Evolutionary conservation across 2,329 filamentous ascomycete species (phyloP).

Genomic region (Xylaria sp.): DNA sequence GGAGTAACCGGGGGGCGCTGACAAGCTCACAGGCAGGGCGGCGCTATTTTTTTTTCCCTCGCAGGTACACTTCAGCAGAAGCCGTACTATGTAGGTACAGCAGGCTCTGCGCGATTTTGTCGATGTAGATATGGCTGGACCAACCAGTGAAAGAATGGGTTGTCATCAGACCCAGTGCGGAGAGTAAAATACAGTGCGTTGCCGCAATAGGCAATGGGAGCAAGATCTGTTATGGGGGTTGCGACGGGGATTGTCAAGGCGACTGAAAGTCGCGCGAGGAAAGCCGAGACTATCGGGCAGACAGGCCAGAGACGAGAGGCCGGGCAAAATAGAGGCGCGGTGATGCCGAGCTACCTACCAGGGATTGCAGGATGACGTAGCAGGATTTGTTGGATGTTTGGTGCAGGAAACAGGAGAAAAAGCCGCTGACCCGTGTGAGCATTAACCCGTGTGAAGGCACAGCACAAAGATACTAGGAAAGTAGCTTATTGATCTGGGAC

Average conservation of each 20-base stretch:
- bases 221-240: conserved; percentile 40
- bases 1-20: conserved; percentile 43
- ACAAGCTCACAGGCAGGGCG: conserved; percentile 37
- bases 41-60: conserved; percentile 33
- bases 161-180: conserved; percentile 45
- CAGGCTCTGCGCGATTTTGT: conserved; percentile 49
- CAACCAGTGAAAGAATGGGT: conserved; percentile 32
- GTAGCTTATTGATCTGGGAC: conserved; percentile 1
- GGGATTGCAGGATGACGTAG: conserved; percentile 7
- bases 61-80: conserved; percentile 18
- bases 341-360: conserved; percentile 31
- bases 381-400: neutral
- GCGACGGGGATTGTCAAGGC: conserved; percentile 37
- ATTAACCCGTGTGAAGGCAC: neutral
- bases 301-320: conserved; percentile 22
- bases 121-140: conserved; percentile 32
- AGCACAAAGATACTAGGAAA: neutral
- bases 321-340: conserved; percentile 29
- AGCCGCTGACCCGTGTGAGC: neutral
- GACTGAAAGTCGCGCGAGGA: conserved; percentile 35
- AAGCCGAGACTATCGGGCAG: conserved; percentile 35
- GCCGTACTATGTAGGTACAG: conserved; percentile 7
- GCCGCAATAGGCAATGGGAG: conserved; percentile 42
- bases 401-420: neutral
- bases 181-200: conserved; percentile 43